phyloP scores from a whole-genome alignment of 169 alveolate genomes.

The Neospora caninum region DNA sequence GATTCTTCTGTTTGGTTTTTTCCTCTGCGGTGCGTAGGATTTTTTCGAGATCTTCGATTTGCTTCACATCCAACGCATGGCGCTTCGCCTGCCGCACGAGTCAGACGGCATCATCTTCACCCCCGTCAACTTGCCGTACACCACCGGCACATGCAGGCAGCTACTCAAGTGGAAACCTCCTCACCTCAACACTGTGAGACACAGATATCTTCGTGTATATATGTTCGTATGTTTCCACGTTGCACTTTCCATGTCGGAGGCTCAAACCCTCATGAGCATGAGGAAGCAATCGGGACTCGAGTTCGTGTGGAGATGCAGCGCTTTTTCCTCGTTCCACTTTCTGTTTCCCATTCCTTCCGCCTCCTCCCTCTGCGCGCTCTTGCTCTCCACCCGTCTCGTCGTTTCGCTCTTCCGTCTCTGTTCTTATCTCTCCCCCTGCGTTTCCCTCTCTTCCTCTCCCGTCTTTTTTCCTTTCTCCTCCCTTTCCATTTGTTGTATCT shows the following conservation, averaged over 20 bases:
- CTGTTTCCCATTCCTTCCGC: neutral
- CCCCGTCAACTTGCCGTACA: slow-evolving; percentile 89
- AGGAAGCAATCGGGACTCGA: neutral
- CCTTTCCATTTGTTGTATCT: neutral
- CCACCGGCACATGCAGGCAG: slow-evolving; percentile 94
- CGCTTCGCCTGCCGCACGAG: slow-evolving; percentile 91
- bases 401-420: neutral
- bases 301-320: no score
- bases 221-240: neutral
- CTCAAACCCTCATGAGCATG: neutral
- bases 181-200: slow-evolving; percentile 92
- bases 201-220: neutral
- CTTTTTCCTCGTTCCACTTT: no score
- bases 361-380: neutral
- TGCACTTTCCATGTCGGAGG: neutral
- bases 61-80: slow-evolving; percentile 78
- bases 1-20: neutral
- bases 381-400: neutral
- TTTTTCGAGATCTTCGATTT: slow-evolving; percentile 89
- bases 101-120: slow-evolving; percentile 96
- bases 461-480: neutral
- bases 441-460: neutral
- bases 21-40: slow-evolving; percentile 79
- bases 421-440: neutral
- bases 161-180: slow-evolving; percentile 97